phyloP scores from a whole-genome alignment of 2,329 filamentous ascomycete species.

The Trichoderma hamatum region DNA sequence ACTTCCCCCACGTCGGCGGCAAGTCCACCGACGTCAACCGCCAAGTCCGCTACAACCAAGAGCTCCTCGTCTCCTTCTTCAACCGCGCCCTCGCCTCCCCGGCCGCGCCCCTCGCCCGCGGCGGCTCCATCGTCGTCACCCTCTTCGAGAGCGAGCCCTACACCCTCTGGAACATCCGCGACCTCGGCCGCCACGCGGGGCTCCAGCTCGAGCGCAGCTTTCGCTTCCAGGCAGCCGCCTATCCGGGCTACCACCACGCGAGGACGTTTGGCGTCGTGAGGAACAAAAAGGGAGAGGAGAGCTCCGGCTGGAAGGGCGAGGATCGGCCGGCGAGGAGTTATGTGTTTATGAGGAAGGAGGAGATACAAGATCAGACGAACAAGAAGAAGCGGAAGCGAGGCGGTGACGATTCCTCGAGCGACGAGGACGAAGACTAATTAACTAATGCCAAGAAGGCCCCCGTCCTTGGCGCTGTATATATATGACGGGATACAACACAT shows the following conservation, averaged over 20 bases:
- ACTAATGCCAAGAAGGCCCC: background rate
- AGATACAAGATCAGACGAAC: conserved; percentile 39
- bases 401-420: conserved; percentile 41
- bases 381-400: conserved; percentile 40
- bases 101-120: conserved; percentile 41
- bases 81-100: conserved; percentile 47
- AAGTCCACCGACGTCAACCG: conserved; percentile 91
- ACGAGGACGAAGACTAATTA: conserved; percentile 33
- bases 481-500: background rate
- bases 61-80: conserved; percentile 73
- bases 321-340: conserved; percentile 58
- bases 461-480: background rate
- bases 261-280: conserved; percentile 69
- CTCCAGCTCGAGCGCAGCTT: conserved; percentile 72
- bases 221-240: conserved; percentile 65
- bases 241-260: conserved; percentile 75
- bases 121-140: conserved; percentile 74
- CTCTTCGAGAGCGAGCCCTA: conserved; percentile 95
- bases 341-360: conserved; percentile 63
- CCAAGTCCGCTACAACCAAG: conserved; percentile 90
- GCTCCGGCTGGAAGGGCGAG: conserved; percentile 49
- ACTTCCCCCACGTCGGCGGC: conserved; percentile 95
- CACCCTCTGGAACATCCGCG: conserved; percentile 90
- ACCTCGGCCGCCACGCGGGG: conserved; percentile 78
- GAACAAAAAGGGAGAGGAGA: conserved; percentile 49